These are phyloP conservation scores for Citrullus mucosospermus DNA, from an alignment of 306 rosid genomes.

Conservation along the genomic window DNA sequence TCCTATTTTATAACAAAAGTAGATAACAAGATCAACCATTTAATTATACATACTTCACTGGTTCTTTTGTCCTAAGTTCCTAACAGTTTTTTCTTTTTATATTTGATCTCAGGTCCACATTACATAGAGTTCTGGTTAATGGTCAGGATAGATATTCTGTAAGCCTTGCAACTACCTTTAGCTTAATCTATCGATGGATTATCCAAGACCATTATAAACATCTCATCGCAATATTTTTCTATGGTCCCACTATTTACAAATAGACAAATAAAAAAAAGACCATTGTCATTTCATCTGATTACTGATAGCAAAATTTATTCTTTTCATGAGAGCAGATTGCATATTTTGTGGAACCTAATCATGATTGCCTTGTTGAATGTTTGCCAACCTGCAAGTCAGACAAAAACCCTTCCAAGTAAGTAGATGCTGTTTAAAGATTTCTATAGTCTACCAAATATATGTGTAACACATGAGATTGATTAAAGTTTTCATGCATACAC, in stretches of 20 bases:
- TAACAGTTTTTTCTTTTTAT: background rate
- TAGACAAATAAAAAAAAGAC: background rate
- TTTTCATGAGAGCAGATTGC: constrained; percentile 43
- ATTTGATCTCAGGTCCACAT: constrained; percentile 60
- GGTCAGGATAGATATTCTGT: constrained; percentile 88
- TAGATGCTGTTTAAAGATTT: background rate
- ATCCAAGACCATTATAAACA: background rate
- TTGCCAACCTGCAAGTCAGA: constrained; percentile 84
- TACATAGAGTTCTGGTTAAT: constrained; percentile 79
- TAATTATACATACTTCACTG: background rate
- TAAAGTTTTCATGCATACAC: background rate
- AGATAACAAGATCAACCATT: background rate
- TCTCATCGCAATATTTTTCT: background rate
- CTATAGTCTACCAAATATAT: background rate
- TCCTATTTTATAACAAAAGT: background rate
- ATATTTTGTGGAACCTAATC: constrained; percentile 71
- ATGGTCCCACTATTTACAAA: background rate
- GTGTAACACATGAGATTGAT: background rate
- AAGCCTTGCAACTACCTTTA: constrained; percentile 13
- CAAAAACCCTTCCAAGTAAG: constrained; percentile 77
- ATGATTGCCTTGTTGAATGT: constrained; percentile 78
- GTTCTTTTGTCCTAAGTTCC: background rate
- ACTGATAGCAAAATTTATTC: constrained; percentile 2
- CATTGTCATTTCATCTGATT: background rate
- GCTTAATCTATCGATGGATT: background rate